Evolutionary conservation across 2,329 filamentous ascomycete species (phyloP).

Genomic region (Purpureocillium lavendulum): DNA sequence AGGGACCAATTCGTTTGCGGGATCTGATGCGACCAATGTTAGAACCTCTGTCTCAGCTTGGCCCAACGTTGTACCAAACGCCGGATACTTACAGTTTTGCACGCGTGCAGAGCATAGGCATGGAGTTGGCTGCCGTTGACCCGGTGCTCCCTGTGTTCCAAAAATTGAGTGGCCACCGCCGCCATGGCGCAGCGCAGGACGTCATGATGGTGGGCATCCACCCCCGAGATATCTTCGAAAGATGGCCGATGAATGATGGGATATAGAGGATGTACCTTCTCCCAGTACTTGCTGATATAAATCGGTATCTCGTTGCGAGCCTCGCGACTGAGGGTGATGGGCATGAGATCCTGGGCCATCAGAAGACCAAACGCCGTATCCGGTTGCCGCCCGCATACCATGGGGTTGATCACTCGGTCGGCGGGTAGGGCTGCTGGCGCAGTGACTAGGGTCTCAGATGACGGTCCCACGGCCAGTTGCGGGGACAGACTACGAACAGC

Average conservation of each 20-base stretch:
- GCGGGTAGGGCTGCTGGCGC: constrained; percentile 29
- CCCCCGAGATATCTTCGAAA: constrained; percentile 26
- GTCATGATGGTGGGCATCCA: constrained; percentile 26
- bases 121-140: constrained; percentile 41
- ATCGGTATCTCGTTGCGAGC: constrained; percentile 35
- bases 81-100: constrained; percentile 35
- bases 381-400: constrained; percentile 31
- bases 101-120: constrained; percentile 40
- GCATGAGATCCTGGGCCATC: constrained; percentile 13
- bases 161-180: constrained; percentile 44
- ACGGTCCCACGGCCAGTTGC: constrained; percentile 35
- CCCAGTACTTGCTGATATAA: constrained; percentile 47
- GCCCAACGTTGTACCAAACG: not conserved
- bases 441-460: constrained; percentile 41
- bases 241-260: constrained; percentile 42
- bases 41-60: not conserved
- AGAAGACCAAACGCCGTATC: constrained; percentile 28
- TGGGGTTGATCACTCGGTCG: constrained; percentile 22
- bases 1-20: constrained; percentile 32
- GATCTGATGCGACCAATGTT: constrained; percentile 21
- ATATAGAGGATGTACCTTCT: constrained; percentile 36
- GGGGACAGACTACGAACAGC: constrained; percentile 43
- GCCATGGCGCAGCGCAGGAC: constrained; percentile 47
- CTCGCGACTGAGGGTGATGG: constrained; percentile 27
- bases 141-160: constrained; percentile 39